A percentile compares a stretch with the other conserved stretches of the same genome.
Conservation (phyloP, 2,329 filamentous ascomycete species). For the Zarea fungicola region DNA sequence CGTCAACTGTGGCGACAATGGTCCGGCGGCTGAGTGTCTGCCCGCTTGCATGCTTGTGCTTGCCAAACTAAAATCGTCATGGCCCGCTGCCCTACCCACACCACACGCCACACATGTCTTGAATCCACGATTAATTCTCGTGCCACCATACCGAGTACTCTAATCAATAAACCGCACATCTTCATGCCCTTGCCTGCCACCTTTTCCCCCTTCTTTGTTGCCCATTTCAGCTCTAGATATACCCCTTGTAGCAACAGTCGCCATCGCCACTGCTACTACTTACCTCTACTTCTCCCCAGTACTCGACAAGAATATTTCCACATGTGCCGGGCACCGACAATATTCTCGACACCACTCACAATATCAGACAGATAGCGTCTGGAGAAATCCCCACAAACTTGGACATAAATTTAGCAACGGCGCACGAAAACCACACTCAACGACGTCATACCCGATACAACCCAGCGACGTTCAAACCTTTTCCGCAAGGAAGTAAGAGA, state of each 20-base stretch:
- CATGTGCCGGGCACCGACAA: conserved; percentile 11
- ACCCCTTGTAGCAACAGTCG: neutral
- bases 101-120: neutral
- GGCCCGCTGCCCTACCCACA: conserved; percentile 3
- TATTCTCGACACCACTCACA: conserved; percentile 1
- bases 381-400: neutral
- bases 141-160: neutral
- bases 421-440: neutral
- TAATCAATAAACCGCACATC: neutral
- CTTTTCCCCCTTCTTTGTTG: neutral
- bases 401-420: neutral
- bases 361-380: conserved; percentile 2
- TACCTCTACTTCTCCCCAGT: neutral
- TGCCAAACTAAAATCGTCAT: neutral
- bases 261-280: neutral
- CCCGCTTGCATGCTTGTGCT: no score
- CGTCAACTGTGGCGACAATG: no score
- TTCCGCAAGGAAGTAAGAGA: conserved; percentile 16
- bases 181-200: neutral
- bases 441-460: neutral
- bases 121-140: neutral
- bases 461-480: neutral
- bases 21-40: no score
- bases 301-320: neutral
- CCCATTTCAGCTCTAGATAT: neutral